These are phyloP conservation scores for Juglanconis sp. DNA, from an alignment of 2,329 filamentous ascomycete genomes.

Conservation along the genomic window DNA sequence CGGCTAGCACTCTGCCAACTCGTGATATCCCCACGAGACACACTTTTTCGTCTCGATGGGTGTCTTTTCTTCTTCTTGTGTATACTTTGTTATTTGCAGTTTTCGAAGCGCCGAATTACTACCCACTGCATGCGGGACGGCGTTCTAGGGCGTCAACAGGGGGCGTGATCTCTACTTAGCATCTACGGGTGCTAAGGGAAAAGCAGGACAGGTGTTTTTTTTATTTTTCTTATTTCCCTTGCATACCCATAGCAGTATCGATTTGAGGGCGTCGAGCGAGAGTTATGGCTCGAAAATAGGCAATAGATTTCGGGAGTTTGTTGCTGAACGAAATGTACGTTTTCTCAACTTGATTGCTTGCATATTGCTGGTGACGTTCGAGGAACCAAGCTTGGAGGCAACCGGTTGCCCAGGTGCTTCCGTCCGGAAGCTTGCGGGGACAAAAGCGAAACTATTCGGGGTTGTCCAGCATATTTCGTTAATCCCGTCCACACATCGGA, in stretches of 20 bases:
- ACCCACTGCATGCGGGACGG: neutral
- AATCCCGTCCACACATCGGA: too few relatives aligned
- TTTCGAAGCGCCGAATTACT: neutral
- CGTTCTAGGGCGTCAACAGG: neutral
- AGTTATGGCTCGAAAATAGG: neutral
- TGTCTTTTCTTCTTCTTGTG: neutral
- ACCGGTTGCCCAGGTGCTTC: too few relatives aligned
- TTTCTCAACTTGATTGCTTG: too few relatives aligned
- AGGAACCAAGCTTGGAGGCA: too few relatives aligned
- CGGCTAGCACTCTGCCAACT: constrained; percentile 24
- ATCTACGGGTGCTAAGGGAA: neutral
- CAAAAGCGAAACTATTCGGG: too few relatives aligned
- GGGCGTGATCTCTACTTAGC: neutral
- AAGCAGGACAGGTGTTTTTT: neutral
- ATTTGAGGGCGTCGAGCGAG: neutral
- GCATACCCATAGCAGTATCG: neutral
- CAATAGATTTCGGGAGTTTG: neutral
- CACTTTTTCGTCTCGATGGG: neutral
- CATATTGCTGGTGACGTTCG: too few relatives aligned
- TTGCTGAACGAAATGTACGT: too few relatives aligned
- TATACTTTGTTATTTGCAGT: neutral
- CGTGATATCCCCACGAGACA: constrained; percentile 1
- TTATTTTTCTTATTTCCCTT: neutral
- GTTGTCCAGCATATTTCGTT: too few relatives aligned
- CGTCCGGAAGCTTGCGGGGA: too few relatives aligned